A percentile compares a stretch with the other conserved stretches of the same genome.
Conservation (phyloP, 208 protist species). For the Crithidia expoeki region DNA sequence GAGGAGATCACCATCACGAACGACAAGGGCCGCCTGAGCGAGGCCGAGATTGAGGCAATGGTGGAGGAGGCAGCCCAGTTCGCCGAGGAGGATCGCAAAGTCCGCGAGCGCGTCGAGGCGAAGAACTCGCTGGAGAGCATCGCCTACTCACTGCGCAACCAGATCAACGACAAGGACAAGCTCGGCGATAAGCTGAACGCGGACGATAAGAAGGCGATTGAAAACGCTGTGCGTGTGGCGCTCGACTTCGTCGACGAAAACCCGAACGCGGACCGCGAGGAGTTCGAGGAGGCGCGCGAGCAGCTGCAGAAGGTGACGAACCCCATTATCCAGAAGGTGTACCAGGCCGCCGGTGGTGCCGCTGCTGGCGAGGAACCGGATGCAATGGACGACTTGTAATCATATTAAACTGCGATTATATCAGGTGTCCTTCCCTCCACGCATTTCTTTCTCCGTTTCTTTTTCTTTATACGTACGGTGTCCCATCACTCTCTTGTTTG, state of each 20-base stretch:
- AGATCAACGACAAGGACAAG: conserved; percentile 60
- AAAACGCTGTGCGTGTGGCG: conserved; percentile 49
- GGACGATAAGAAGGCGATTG: conserved; percentile 65
- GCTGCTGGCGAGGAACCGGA: conserved; percentile 42
- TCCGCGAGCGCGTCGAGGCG: conserved; percentile 89
- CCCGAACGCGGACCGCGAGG: conserved; percentile 85
- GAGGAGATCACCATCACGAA: conserved; percentile 95
- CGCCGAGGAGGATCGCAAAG: conserved; percentile 91
- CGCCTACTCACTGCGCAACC: conserved; percentile 74
- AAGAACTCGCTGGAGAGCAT: conserved; percentile 94
- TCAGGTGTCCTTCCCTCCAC: too few species aligned
- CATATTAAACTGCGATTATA: too few species aligned
- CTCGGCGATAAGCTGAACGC: conserved; percentile 42
- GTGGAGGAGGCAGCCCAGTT: conserved; percentile 94
- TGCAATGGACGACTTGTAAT: conserved; percentile 85
- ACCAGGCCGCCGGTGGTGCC: conserved; percentile 55
- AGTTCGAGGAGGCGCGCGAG: conserved; percentile 96
- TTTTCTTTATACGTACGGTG: too few species aligned
- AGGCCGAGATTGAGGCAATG: conserved; percentile 96
- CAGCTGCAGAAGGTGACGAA: conserved; percentile 89
- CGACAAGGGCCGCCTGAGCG: conserved; percentile 95
- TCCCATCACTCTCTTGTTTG: too few species aligned
- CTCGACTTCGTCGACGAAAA: conserved; percentile 65
- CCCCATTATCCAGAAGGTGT: conserved; percentile 96
- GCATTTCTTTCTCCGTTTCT: conserved; percentile 2